Conservation (phyloP, 2,329 filamentous ascomycete species). For the Penicillium decumbens region DNA sequence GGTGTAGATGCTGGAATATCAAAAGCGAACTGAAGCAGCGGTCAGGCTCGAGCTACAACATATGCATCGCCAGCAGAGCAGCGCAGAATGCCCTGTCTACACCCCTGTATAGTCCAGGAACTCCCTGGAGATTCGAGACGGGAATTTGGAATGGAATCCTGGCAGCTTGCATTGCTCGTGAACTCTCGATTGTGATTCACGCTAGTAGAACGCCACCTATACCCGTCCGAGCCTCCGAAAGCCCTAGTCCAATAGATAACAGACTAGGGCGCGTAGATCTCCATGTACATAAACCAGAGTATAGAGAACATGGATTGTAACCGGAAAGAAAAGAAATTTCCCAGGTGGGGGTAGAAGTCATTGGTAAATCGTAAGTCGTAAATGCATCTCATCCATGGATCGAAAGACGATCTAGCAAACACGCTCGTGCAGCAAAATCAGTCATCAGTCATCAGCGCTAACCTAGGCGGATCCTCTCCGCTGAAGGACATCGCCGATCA, state of each 20-base stretch:
- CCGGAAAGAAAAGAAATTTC: background rate
- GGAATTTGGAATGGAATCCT: no score
- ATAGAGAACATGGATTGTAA: background rate
- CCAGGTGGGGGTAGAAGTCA: background rate
- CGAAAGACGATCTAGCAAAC: background rate
- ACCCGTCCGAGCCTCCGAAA: conserved; percentile 2
- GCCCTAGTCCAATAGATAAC: conserved; percentile 10
- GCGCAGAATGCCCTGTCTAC: conserved; percentile 2
- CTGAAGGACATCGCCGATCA: conserved; percentile 62
- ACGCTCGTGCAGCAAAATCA: background rate
- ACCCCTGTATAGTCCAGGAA: conserved; percentile 6
- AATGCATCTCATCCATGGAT: background rate
- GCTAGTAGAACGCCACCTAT: background rate
- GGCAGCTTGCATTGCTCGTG: background rate
- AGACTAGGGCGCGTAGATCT: no score
- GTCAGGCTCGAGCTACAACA: conserved; percentile 8
- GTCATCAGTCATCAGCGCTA: background rate
- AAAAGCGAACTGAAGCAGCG: conserved; percentile 4
- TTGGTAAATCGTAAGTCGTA: conserved; percentile 1
- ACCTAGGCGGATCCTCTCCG: conserved; percentile 42
- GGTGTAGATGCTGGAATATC: background rate
- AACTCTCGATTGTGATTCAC: background rate
- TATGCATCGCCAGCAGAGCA: conserved; percentile 17
- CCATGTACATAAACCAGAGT: no score
- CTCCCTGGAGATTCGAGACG: background rate